Conservation (phyloP, 306 rosid genomes). For the Urtica urens region DNA sequence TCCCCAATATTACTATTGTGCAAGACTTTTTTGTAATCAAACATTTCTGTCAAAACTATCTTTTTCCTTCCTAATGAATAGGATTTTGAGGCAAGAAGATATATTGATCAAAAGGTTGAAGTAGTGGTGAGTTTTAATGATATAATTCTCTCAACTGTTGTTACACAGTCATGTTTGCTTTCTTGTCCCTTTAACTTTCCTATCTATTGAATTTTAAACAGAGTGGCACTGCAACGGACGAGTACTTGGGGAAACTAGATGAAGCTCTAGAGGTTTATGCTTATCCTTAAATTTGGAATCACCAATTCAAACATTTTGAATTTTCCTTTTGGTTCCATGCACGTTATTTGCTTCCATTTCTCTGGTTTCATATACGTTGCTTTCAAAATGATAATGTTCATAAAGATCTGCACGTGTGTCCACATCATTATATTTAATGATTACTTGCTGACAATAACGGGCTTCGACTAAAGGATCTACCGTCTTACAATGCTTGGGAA, state of each 20-base stretch:
- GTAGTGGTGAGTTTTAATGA: conserved; percentile 42
- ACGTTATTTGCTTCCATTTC: neutral
- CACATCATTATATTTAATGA: no score
- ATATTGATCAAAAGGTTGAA: conserved; percentile 79
- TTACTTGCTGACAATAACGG: no score
- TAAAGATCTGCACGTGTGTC: no score
- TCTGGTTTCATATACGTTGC: no score
- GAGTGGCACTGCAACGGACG: conserved; percentile 69
- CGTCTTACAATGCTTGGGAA: no score
- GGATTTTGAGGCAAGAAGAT: conserved; percentile 79
- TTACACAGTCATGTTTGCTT: no score
- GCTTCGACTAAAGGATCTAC: no score
- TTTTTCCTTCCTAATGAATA: conserved; percentile 10
- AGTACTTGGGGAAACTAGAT: conserved; percentile 65
- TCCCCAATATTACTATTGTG: neutral
- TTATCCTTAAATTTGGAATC: conserved; percentile 3
- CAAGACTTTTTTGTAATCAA: neutral
- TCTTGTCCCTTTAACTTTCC: no score
- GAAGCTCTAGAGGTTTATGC: conserved; percentile 64
- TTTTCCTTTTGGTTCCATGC: neutral
- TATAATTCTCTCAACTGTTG: conserved; percentile 15
- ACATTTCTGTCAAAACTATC: neutral
- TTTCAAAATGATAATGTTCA: no score
- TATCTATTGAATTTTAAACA: conserved; percentile 23
- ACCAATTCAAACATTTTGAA: neutral